phyloP scores from a whole-genome alignment of 1,139 yeast species.

The Scheffersomyces segobiensis region DNA sequence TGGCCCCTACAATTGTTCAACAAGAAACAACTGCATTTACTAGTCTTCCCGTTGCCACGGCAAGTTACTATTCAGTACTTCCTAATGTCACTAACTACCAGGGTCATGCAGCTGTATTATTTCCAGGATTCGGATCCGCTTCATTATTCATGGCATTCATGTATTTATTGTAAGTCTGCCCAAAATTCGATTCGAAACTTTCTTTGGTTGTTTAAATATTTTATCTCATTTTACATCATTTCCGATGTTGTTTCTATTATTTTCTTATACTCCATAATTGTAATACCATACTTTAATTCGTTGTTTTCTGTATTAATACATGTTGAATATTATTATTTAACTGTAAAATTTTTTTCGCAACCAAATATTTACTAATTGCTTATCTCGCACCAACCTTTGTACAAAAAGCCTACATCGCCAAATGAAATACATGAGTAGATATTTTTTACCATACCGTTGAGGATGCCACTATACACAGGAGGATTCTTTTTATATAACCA shows the following conservation, averaged over 20 bases:
- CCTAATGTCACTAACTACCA: neutral
- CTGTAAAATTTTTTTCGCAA: neutral
- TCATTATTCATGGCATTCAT: neutral
- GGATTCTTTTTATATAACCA: slow-evolving; percentile 7
- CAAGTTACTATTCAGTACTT: neutral
- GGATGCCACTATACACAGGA: slow-evolving; percentile 35
- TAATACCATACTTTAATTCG: neutral
- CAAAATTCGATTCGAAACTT: no score
- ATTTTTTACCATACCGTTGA: slow-evolving; percentile 29
- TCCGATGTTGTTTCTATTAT: neutral
- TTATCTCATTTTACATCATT: neutral
- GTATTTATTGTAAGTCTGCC: neutral
- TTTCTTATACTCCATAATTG: neutral
- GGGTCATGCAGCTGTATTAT: neutral
- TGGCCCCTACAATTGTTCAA: slow-evolving; percentile 4
- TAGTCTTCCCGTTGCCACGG: slow-evolving; percentile 9
- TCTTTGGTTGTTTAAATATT: neutral
- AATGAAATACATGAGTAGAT: neutral
- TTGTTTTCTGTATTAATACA: neutral
- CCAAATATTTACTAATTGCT: neutral
- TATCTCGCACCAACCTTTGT: neutral
- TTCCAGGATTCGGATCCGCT: neutral
- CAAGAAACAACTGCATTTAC: slow-evolving; percentile 4
- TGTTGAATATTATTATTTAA: no score
- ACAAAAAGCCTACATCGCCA: neutral